Base-by-base conservation (phyloP, 495 filamentous ascomycete genomes). In the Bacidia rubella region DNA sequence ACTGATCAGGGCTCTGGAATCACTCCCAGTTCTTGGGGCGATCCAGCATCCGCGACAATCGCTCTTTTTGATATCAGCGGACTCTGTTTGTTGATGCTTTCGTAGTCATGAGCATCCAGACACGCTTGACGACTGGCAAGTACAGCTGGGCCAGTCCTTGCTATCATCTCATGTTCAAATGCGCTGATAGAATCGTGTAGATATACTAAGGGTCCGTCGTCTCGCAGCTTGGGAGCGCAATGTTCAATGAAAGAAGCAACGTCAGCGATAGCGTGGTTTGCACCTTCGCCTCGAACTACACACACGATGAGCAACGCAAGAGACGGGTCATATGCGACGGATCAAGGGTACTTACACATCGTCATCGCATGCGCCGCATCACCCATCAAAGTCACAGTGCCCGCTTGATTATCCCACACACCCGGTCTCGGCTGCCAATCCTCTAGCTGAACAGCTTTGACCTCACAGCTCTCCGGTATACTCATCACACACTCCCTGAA, bases 71-170 rank as follows among this genome's bases (percentile, higher is more conserved):
- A 44, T 5, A 70, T 60, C 26, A 70, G 52, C 0, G 68, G 68
- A 47, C 67, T 70, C 27, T 62, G 57, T n/a, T 67, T 60, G 11
- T 60, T 61, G 17, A 70, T 67, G 20, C 49, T 65, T 1, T 63
- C 56, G 58, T 74, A 81, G 27, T 75, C 67, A 62, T 84, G 81
- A 0, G 81, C 80, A 61, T 83, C 81, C 1, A 82, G 44, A 58
- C 80, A 82, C 1, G 79, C 81, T 56, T 74, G 72, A 2, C 81
- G 66, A 27, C 75, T 78, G 3, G 73, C 68, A 25, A 77, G 58
- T 17, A 82, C 75, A 1, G 72, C 78, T 0, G 71, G 69, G 4
- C 64, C 66, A 0, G 72, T 65, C 4, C 80, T 67, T 4, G 61
- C 46, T n/a, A 75, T 68, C 51, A 81, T 70, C 26, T 67, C 70